Conservation (phyloP, 75 land plant genomes). For the Selaginella tamariscina region DNA sequence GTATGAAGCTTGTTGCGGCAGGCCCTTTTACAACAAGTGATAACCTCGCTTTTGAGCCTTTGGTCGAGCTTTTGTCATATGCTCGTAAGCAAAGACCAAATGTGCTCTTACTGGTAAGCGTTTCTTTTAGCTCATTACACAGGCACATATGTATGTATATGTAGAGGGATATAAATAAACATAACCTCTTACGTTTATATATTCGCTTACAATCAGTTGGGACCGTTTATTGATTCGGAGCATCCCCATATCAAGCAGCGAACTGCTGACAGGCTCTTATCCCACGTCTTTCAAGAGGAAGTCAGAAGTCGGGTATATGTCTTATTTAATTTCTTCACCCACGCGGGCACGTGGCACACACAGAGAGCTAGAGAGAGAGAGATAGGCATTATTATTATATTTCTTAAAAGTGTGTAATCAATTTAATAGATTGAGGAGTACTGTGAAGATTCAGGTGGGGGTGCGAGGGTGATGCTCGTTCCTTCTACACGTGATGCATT, state of each 20-base stretch:
- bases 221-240: slow-evolving; percentile 91
- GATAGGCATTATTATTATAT: no score
- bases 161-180: not conserved
- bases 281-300: slow-evolving; percentile 64
- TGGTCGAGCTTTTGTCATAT: slow-evolving; percentile 60
- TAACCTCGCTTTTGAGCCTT: slow-evolving; percentile 80
- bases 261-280: slow-evolving; percentile 42
- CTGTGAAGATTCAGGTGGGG: slow-evolving; percentile 64
- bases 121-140: no score
- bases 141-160: no score
- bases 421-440: slow-evolving; percentile 67
- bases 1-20: slow-evolving; percentile 60
- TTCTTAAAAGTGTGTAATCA: no score
- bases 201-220: no score
- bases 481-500: slow-evolving; percentile 88
- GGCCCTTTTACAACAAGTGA: slow-evolving; percentile 94
- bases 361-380: no score
- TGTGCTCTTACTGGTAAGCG: slow-evolving; percentile 55
- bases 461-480: slow-evolving; percentile 53
- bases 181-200: no score
- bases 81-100: slow-evolving; percentile 63
- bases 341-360: no score
- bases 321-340: no score
- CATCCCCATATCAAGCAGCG: slow-evolving; percentile 79
- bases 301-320: slow-evolving; percentile 51